A percentile compares a stretch with the other conserved stretches of the same genome.
Conservation (phyloP, 495 filamentous ascomycete genomes). For the Hyphodiscus hymeniophilus region DNA sequence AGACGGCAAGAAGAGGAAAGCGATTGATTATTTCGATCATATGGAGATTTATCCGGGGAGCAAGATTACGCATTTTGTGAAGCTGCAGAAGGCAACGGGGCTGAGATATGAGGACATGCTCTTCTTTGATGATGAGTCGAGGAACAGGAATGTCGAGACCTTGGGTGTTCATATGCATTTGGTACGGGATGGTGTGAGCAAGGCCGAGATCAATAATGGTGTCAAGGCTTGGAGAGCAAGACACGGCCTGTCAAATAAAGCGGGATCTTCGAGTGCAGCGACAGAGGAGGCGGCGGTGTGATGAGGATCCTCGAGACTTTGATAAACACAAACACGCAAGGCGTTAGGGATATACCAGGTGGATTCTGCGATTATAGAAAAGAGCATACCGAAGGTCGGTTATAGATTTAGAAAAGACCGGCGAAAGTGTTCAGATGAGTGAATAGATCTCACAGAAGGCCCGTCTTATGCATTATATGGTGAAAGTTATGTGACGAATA, state of each 20-base stretch:
- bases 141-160: slow-evolving; percentile 80
- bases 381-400: too few species aligned
- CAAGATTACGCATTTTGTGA: slow-evolving; percentile 79
- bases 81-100: slow-evolving; percentile 57
- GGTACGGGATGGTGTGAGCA: slow-evolving; percentile 69
- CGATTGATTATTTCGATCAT: slow-evolving; percentile 74
- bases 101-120: slow-evolving; percentile 75
- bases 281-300: too few species aligned
- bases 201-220: slow-evolving; percentile 69
- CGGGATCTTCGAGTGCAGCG: too few species aligned
- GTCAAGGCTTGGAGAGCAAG: slow-evolving; percentile 75
- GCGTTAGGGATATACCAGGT: neutral
- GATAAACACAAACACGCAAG: too few species aligned
- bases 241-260: slow-evolving; percentile 33
- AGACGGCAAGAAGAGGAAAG: slow-evolving; percentile 37
- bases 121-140: slow-evolving; percentile 90
- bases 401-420: too few species aligned
- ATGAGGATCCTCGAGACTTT: too few species aligned
- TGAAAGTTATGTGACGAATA: too few species aligned
- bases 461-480: too few species aligned
- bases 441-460: too few species aligned
- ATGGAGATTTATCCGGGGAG: slow-evolving; percentile 84
- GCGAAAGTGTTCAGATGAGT: too few species aligned
- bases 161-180: slow-evolving; percentile 61
- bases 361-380: too few species aligned